Conservation (phyloP, 495 filamentous ascomycete genomes). For the Pyrenula aspistea region DNA sequence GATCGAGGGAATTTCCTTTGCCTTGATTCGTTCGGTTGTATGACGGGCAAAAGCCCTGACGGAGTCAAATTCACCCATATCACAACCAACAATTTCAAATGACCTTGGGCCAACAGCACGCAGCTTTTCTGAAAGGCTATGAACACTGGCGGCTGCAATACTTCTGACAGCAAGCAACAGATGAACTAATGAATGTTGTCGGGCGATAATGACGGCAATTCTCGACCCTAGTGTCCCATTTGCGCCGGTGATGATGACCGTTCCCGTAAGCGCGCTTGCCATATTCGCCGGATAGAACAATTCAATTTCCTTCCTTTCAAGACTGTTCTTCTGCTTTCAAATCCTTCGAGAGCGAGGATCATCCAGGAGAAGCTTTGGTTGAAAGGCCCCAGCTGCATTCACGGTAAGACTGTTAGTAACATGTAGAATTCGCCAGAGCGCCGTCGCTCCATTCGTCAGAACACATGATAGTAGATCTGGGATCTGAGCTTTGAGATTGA, state of each 20-base stretch:
- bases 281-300: constrained; percentile 9
- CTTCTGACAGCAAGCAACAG: constrained; percentile 24
- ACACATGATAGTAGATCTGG: not conserved
- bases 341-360: not conserved
- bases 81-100: constrained; percentile 21
- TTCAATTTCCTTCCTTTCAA: not conserved
- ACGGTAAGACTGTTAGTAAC: too few species aligned
- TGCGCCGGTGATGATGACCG: constrained; percentile 30
- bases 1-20: constrained; percentile 26
- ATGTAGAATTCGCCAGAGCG: too few species aligned
- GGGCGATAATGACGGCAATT: constrained; percentile 27
- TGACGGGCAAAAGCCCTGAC: constrained; percentile 19
- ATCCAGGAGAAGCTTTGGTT: not conserved
- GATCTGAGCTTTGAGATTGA: not conserved
- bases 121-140: constrained; percentile 16
- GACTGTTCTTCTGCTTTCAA: not conserved
- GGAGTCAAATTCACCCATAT: constrained; percentile 23
- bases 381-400: too few species aligned
- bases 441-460: not conserved
- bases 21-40: constrained; percentile 24
- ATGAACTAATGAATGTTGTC: constrained; percentile 26
- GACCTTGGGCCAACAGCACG: constrained; percentile 27
- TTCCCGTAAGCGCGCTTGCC: constrained; percentile 26
- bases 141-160: constrained; percentile 20
- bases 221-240: constrained; percentile 26